Conservation (phyloP, 108 stramenopile species). For the Bacterosira constricta region DNA sequence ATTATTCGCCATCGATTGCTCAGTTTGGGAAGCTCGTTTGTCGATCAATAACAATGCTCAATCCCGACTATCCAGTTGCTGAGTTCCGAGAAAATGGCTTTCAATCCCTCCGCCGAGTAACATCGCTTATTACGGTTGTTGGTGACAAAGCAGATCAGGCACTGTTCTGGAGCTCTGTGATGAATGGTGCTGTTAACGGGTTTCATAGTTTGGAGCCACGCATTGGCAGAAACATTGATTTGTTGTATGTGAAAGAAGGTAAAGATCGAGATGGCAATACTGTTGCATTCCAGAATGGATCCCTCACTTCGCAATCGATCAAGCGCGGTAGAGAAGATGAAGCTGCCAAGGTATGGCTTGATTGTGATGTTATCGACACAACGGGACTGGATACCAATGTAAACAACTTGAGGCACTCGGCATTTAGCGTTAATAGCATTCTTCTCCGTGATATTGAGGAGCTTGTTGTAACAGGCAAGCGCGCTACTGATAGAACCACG, state of each 20-base stretch:
- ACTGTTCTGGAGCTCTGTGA: slow-evolving; percentile 36
- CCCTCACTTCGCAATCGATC: background rate
- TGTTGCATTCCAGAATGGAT: background rate
- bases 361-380: slow-evolving; percentile 58
- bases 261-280: background rate
- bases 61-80: slow-evolving; percentile 50
- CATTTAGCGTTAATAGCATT: slow-evolving; percentile 49
- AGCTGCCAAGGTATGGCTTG: slow-evolving; percentile 17
- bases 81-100: slow-evolving; percentile 45
- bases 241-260: background rate
- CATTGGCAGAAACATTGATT: slow-evolving; percentile 4
- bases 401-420: slow-evolving; percentile 36
- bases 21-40: slow-evolving; percentile 12
- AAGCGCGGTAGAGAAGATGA: background rate
- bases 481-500: slow-evolving; percentile 32
- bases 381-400: slow-evolving; percentile 56
- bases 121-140: slow-evolving; percentile 39
- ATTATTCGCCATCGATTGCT: background rate
- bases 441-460: slow-evolving; percentile 47
- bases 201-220: background rate
- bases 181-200: slow-evolving; percentile 38
- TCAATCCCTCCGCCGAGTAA: slow-evolving; percentile 28
- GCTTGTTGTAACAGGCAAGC: slow-evolving; percentile 48
- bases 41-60: slow-evolving; percentile 46
- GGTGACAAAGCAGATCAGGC: slow-evolving; percentile 48